Percentiles rank a stretch among this genome's conserved stretches.
phyloP scores from a whole-genome alignment of 1,139 yeast species.

The Schwanniomyces etchellsii region DNA sequence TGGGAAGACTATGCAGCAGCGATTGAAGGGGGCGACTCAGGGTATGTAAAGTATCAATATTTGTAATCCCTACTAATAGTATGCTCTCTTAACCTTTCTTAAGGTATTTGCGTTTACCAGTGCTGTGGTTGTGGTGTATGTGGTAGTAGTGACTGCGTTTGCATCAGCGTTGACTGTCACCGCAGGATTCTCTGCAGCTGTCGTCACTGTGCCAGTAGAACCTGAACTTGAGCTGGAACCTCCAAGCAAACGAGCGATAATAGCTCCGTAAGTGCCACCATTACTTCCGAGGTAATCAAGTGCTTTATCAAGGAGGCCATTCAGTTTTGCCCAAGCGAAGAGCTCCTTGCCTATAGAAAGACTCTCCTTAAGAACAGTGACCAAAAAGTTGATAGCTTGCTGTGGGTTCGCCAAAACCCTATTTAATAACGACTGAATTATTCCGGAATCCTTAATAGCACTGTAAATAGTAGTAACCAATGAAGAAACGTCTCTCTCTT shows the following conservation, averaged over 20 bases:
- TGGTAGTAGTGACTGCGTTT: constrained; percentile 7
- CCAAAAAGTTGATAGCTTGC: constrained; percentile 27
- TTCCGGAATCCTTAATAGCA: constrained; percentile 31
- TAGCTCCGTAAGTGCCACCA: constrained; percentile 27
- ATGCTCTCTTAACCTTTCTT: constrained; percentile 16
- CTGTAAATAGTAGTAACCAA: constrained; percentile 22
- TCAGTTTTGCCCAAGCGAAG: constrained; percentile 33
- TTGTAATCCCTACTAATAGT: too few species aligned
- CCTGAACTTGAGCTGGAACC: constrained; percentile 20
- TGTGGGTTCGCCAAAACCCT: constrained; percentile 35
- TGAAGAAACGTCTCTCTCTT: constrained; percentile 34
- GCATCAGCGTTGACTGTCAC: constrained; percentile 7
- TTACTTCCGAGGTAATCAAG: constrained; percentile 24
- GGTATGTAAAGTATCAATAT: too few species aligned
- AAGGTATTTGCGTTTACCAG: constrained; percentile 13
- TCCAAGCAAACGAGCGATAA: constrained; percentile 23
- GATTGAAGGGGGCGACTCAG: too few species aligned
- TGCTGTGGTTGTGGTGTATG: constrained; percentile 8
- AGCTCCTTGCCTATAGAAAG: constrained; percentile 30
- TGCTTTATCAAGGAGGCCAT: constrained; percentile 31
- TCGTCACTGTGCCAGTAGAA: constrained; percentile 17
- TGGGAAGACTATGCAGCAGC: too few species aligned
- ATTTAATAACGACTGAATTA: constrained; percentile 25
- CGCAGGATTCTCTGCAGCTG: constrained; percentile 13
- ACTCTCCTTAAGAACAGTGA: constrained; percentile 31